These are phyloP conservation scores for Fraxinus excelsior DNA, from an alignment of 257 asterid genomes.

Conservation along the genomic window DNA sequence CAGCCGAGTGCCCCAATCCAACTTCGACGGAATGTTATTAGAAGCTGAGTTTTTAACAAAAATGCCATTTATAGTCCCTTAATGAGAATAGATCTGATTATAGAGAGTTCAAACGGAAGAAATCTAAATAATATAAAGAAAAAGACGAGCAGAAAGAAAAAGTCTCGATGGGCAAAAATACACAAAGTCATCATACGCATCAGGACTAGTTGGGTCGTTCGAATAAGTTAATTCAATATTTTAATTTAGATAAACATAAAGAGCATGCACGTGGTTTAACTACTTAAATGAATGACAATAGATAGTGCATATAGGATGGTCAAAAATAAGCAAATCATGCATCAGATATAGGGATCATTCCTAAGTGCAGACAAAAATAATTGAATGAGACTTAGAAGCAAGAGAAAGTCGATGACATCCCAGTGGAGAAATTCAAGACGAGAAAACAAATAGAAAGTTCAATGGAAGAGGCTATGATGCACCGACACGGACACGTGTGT, in stretches of 20 bases:
- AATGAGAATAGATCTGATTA: background rate
- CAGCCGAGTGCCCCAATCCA: slow-evolving; percentile 83
- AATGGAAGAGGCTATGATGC: background rate
- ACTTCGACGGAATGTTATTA: slow-evolving; percentile 44
- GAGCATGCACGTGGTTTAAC: background rate
- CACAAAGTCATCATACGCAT: background rate
- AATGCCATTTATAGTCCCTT: background rate
- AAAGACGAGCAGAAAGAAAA: background rate
- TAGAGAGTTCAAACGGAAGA: background rate
- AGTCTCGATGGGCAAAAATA: background rate
- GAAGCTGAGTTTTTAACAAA: slow-evolving; percentile 43
- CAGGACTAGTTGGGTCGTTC: background rate
- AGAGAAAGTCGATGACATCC: background rate
- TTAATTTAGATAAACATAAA: too few species aligned
- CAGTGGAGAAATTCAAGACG: background rate
- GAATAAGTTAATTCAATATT: background rate
- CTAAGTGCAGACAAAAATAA: background rate
- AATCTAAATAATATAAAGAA: background rate
- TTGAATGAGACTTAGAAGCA: background rate
- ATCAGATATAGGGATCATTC: background rate
- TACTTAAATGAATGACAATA: background rate
- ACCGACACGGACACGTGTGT: too few species aligned
- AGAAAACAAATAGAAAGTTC: background rate
- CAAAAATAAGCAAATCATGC: background rate
- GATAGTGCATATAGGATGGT: background rate